Evolutionary conservation across 164 flowering plant species (phyloP), one percentile per base, ranked within the genome.

Genomic region (Hamamelis virginiana): DNA sequence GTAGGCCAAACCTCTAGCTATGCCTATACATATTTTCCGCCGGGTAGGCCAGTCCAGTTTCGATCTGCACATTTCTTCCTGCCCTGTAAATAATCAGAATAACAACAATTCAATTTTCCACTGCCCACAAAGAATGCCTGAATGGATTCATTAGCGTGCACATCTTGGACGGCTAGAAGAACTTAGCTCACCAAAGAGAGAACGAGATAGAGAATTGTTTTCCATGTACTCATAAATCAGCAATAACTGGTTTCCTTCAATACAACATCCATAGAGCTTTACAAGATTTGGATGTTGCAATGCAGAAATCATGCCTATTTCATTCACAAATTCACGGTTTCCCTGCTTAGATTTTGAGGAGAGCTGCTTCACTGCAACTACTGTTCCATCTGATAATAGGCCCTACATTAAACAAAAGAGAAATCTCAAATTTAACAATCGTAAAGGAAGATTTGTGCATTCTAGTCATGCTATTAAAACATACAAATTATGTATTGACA

Each of bases 321-420:
- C 97, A 76, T 80, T 91, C 48, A 91, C 84, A 69, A 91, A 91
- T 73, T 91, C 97, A 47, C 91, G 94, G 47, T 77, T 87, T 63
- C 97, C 97, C 80, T 91, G 97, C 80, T 79, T 91, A 12, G 97
- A 91, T 76, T 85, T 87, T 58, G 97, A 76, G 1, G 97, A 91
- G 25, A 91, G 91, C 73, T 89, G 91, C 82, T 91, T 91, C 58
- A 89, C 92, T 41, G 94, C 94, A 77, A 89, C 80, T 57, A 86
- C 41, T 27, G 87, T 78, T 25, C 94, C 92, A 75, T 91, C 94
- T 58, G 87, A 74, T 55, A 91, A 62, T n/a, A 71, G 55, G 64
- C 97, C 97, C 97, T 91, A 65, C 72, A 74, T 61, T 55, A 19
- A 69, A 22, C 3, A 18, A 62, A 55, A 43, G 55, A 16, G 44